Percentiles rank a stretch among this genome's conserved stretches.
These are phyloP conservation scores for Zizania palustris DNA, from an alignment of 202 grass and related monocot genomes.

Conservation along the genomic window DNA sequence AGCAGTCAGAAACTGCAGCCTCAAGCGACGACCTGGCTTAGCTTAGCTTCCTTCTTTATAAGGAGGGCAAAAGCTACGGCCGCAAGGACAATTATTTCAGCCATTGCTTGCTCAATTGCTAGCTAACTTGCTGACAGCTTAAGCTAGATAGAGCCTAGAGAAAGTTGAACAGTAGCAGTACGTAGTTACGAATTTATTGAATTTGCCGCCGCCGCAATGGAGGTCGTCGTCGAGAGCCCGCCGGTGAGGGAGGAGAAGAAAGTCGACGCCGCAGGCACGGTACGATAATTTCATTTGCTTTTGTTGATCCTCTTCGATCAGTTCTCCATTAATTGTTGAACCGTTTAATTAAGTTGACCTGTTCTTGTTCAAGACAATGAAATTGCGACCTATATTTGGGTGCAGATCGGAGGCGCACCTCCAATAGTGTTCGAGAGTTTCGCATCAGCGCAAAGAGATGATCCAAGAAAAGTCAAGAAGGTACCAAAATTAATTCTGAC, in stretches of 20 bases:
- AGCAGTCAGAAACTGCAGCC: conserved; percentile 67
- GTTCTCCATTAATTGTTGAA: too few species aligned
- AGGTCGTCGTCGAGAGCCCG: conserved; percentile 45
- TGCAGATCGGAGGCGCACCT: conserved; percentile 35
- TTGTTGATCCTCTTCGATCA: too few species aligned
- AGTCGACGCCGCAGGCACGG: not conserved
- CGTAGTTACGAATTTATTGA: not conserved
- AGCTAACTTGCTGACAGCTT: conserved; percentile 21
- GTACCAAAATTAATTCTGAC: not conserved
- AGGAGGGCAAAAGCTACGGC: conserved; percentile 28
- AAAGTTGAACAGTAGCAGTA: not conserved
- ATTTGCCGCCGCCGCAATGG: conserved; percentile 10
- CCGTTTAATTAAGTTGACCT: not conserved
- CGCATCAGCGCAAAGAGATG: conserved; percentile 15
- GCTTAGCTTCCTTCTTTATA: conserved; percentile 43
- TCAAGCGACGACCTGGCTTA: not conserved
- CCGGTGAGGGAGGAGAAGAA: conserved; percentile 42
- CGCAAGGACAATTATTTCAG: not conserved
- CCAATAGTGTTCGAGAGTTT: conserved; percentile 60
- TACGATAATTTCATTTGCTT: not conserved
- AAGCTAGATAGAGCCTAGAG: not conserved
- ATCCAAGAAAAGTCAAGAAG: conserved; percentile 24
- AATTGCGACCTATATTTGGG: not conserved
- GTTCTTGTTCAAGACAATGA: not conserved
- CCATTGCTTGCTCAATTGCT: not conserved